Percentiles rank a stretch among this genome's conserved stretches.
Conservation (phyloP, 1,284 basidiomycete species). For the Ustilago hordei region DNA sequence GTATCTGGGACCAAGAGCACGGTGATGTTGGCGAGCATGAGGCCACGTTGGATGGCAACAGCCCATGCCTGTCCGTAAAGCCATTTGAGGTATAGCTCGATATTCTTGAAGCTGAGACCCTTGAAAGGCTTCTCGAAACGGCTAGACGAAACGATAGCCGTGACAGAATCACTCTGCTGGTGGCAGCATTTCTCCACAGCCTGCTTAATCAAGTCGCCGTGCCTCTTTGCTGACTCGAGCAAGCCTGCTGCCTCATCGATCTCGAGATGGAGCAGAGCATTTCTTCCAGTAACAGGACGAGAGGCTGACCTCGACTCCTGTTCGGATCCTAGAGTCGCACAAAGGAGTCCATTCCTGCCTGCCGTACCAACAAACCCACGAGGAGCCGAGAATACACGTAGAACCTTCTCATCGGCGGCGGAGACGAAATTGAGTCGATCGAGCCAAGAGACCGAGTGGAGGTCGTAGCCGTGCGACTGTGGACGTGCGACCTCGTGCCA, state of each 20-base stretch:
- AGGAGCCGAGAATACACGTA: constrained; percentile 65
- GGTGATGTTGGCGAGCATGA: constrained; percentile 55
- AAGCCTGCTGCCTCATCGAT: constrained; percentile 22
- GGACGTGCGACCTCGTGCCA: constrained; percentile 69
- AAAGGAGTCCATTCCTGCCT: constrained; percentile 36
- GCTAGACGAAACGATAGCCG: constrained; percentile 32
- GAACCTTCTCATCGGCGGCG: constrained; percentile 68
- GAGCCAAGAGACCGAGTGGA: constrained; percentile 62
- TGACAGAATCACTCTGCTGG: constrained; percentile 31
- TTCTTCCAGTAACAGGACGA: constrained; percentile 11
- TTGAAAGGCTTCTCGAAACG: constrained; percentile 31
- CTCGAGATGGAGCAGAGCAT: constrained; percentile 22
- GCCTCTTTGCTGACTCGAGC: constrained; percentile 31
- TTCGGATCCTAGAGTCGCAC: constrained; percentile 41
- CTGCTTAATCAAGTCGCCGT: constrained; percentile 42
- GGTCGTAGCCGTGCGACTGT: constrained; percentile 67
- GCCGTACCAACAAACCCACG: constrained; percentile 59
- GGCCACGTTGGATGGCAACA: constrained; percentile 46
- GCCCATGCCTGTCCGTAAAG: constrained; percentile 63
- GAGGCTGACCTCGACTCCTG: constrained; percentile 32
- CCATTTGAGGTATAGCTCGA: constrained; percentile 62
- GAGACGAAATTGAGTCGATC: constrained; percentile 63
- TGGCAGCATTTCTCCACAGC: constrained; percentile 25
- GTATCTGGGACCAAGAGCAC: constrained; percentile 52
- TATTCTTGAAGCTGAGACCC: constrained; percentile 41